Percentiles rank a stretch among this genome's conserved stretches.
Evolutionary conservation across 1,139 yeast genomes (phyloP).

Genomic region (Diutina pseudorugosa): DNA sequence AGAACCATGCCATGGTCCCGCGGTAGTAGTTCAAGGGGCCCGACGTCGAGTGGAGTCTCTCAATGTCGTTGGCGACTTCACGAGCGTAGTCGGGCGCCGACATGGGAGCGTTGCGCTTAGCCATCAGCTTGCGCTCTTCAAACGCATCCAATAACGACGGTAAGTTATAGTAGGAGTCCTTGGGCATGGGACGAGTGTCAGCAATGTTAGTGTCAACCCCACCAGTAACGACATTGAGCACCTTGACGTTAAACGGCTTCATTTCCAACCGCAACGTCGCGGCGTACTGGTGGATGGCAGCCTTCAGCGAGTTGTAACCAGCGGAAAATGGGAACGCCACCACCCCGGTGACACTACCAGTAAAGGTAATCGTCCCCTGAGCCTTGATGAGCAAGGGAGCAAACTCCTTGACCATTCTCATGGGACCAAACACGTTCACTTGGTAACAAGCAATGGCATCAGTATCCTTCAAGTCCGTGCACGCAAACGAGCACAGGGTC

Average conservation of each 20-base stretch:
- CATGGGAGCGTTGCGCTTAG: slow-evolving; percentile 49
- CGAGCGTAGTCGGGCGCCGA: slow-evolving; percentile 42
- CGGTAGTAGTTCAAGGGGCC: slow-evolving; percentile 35
- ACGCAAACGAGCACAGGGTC: slow-evolving; percentile 59
- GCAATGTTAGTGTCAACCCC: slow-evolving; percentile 55
- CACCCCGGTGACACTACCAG: slow-evolving; percentile 7
- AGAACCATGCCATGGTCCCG: slow-evolving; percentile 35
- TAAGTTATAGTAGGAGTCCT: slow-evolving; percentile 39
- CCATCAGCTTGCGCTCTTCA: slow-evolving; percentile 45
- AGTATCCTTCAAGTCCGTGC: slow-evolving; percentile 29
- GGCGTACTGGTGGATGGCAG: slow-evolving; percentile 3
- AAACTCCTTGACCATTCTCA: slow-evolving; percentile 5
- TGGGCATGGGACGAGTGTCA: slow-evolving; percentile 40
- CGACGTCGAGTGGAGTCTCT: slow-evolving; percentile 26
- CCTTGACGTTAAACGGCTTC: slow-evolving; percentile 63
- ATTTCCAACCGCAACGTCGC: slow-evolving; percentile 49
- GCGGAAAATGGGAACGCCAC: slow-evolving; percentile 8
- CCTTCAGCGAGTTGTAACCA: slow-evolving; percentile 8
- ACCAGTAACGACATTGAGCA: slow-evolving; percentile 50
- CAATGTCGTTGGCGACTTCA: slow-evolving; percentile 39
- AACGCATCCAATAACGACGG: slow-evolving; percentile 41
- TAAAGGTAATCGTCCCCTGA: slow-evolving; percentile 9
- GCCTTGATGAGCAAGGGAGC: slow-evolving; percentile 8
- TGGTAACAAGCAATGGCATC: neutral
- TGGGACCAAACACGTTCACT: slow-evolving; percentile 3